phyloP scores from a whole-genome alignment of 345 rosid genomes.

The Eucalyptus sp. region DNA sequence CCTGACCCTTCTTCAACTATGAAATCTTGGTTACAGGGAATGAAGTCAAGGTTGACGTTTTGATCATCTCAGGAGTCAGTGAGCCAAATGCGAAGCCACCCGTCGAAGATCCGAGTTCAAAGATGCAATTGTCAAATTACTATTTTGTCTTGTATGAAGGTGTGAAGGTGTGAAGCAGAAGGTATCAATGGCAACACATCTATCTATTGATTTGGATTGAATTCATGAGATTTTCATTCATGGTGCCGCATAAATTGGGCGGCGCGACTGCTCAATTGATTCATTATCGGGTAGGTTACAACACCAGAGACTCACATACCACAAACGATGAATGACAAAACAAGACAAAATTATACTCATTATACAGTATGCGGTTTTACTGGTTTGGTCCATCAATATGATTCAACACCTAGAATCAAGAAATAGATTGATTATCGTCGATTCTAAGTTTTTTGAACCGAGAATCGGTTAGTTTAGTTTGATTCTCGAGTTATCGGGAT shows the following conservation, averaged over 20 bases:
- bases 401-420: not conserved
- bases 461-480: not conserved
- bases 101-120: no score
- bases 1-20: not conserved
- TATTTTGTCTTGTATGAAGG: not conserved
- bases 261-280: not conserved
- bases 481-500: not conserved
- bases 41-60: slow-evolving; percentile 44
- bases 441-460: not conserved
- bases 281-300: not conserved
- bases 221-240: not conserved
- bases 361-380: fast-evolving
- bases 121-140: not conserved
- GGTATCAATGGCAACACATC: not conserved
- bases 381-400: not conserved
- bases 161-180: not conserved
- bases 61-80: slow-evolving; percentile 18
- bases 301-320: no score
- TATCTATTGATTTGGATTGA: not conserved
- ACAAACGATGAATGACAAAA: not conserved
- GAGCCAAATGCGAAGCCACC: no score
- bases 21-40: slow-evolving; percentile 31
- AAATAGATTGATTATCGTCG: fast-evolving
- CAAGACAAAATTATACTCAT: not conserved
- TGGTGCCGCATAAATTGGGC: not conserved